phyloP scores from a whole-genome alignment of 306 rosid species.

The Carpinus viminea region DNA sequence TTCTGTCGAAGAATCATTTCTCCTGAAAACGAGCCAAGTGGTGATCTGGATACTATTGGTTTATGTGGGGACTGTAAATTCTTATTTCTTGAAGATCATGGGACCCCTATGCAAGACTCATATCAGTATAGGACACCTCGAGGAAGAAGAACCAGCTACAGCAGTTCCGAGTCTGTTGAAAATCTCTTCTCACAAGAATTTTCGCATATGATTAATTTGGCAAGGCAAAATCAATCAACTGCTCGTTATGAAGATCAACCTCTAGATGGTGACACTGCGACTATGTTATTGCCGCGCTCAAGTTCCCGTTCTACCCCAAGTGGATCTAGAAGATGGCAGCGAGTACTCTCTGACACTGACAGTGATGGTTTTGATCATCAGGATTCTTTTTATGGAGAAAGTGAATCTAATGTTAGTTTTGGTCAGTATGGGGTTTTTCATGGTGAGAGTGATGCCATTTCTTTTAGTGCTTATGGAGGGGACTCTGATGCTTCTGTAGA shows the following conservation, averaged over 20 bases:
- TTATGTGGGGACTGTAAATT: conserved; percentile 91
- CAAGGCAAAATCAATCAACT: conserved; percentile 47
- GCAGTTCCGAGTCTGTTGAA: conserved; percentile 68
- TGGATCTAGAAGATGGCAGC: conserved; percentile 74
- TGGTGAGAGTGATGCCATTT: conserved; percentile 66
- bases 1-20: conserved; percentile 56
- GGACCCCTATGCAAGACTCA: conserved; percentile 41
- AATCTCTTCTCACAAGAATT: conserved; percentile 50
- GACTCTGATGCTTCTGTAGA: conserved; percentile 85
- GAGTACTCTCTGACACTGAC: conserved; percentile 67
- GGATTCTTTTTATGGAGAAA: conserved; percentile 66
- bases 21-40: conserved; percentile 47
- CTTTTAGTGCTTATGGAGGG: conserved; percentile 75
- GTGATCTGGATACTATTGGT: conserved; percentile 40
- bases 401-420: conserved; percentile 68
- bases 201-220: conserved; percentile 43
- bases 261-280: conserved; percentile 46
- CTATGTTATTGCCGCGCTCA: conserved; percentile 46
- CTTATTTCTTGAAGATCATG: conserved; percentile 73
- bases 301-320: conserved; percentile 69
- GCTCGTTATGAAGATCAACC: conserved; percentile 51
- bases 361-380: conserved; percentile 77
- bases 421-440: conserved; percentile 49
- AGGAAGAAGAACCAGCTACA: conserved; percentile 58
- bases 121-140: conserved; percentile 41